Conservation (phyloP, 192 early-diverging fungal species). For the Helicostylum pulchrum region DNA sequence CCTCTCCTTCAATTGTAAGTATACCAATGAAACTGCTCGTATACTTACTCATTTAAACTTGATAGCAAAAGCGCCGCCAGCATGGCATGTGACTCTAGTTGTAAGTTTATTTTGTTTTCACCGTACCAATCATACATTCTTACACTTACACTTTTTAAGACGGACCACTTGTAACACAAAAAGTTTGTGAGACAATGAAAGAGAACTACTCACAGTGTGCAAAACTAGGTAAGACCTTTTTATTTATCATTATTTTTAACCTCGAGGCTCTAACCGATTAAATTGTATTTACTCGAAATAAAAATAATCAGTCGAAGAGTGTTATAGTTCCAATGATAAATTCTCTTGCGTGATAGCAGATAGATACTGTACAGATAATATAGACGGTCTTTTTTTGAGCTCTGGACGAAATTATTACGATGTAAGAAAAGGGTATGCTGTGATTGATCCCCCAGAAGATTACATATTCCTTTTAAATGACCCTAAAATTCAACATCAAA, state of each 20-base stretch:
- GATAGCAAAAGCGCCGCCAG: conserved; percentile 23
- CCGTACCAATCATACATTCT: conserved; percentile 35
- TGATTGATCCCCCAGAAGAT: conserved; percentile 58
- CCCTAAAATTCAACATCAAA: conserved; percentile 40
- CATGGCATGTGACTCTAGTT: conserved; percentile 46
- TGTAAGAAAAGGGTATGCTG: conserved; percentile 48
- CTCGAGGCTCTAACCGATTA: no score
- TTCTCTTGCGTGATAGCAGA: conserved; percentile 30
- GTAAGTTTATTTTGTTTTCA: conserved; percentile 29
- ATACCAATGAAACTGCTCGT: background rate
- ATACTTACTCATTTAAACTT: background rate
- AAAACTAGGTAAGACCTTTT: no score
- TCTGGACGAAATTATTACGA: conserved; percentile 60
- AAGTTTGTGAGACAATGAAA: conserved; percentile 3
- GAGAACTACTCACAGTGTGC: background rate
- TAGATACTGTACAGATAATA: conserved; percentile 37
- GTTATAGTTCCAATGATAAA: background rate
- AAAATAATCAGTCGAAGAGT: background rate
- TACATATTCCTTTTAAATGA: conserved; percentile 58
- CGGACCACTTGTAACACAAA: conserved; percentile 3
- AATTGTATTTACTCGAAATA: no score
- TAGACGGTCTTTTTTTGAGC: conserved; percentile 6
- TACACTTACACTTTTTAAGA: conserved; percentile 13
- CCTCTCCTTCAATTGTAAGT: conserved; percentile 67
- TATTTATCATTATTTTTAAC: no score